Evolutionary conservation across 2,329 filamentous ascomycete genomes (phyloP), one percentile per base, ranked within the genome.

Genomic region (Emericellopsis cladophorae): DNA sequence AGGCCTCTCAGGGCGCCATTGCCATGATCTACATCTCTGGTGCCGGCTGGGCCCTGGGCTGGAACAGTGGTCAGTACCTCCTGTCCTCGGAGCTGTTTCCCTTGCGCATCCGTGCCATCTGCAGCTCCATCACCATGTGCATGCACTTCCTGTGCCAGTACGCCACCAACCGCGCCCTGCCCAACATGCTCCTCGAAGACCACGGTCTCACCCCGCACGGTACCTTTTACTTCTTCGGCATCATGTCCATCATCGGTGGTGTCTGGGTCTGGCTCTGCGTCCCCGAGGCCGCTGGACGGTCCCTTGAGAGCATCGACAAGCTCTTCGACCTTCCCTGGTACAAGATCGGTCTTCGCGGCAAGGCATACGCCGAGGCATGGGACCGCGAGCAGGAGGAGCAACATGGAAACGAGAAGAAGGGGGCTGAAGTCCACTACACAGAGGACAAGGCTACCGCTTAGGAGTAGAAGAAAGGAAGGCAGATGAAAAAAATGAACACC

Each of bases 251-350:
- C 23, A 16, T 45, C 22, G 80, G 80, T 9, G 68, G 76, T 2
- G 38, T 68, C 4, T 84, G 77, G 75, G 79, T 77, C 7, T 80
- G 67, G 64, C 71, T 81, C 52, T 75, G 68, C 50, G 66, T 84
- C 4, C 80, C 79, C 0, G 79, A 84, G 60, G 80, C 77, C 0
- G 68, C 68, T 0, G 79, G 78, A 4, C 56, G 64, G 14, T 62
- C 59, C 35, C 60, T 79, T 10, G 75, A 79, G 59, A 70, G 67
- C 39, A 80, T 83, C 64, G 77, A 84, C 52, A 62, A 66, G 15
- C 57, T 84, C 47, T 84, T 84, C 52, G 69, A 66, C 29, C 59
- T 83, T 41, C 75, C 74, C 1, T 84, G 80, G 81, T 73, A 79
- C 52, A 67, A 74, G 56, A 83, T 85, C 49, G 80, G 81, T 3